phyloP scores from a whole-genome alignment of 441 rosid genomes.

The Gossypium lobatum region DNA sequence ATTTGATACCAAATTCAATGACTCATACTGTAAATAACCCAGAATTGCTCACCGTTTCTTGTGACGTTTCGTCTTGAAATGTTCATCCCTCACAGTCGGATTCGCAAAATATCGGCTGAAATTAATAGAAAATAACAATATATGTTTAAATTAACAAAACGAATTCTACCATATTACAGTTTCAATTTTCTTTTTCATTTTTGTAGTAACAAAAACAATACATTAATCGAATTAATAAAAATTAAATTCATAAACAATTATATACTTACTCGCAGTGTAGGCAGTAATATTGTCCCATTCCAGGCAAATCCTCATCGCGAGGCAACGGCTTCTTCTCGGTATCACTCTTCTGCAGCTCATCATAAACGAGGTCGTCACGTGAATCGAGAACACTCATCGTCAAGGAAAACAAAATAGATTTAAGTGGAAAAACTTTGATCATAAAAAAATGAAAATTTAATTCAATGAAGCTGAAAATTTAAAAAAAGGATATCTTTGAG shows the following conservation, averaged over 20 bases:
- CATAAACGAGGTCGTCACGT: conserved; percentile 45
- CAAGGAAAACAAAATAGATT: conserved; percentile 26
- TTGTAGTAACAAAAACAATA: neutral
- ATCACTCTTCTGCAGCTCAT: conserved; percentile 65
- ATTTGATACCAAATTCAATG: no score
- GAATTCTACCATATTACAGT: neutral
- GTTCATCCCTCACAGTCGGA: conserved; percentile 57
- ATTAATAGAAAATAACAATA: conserved; percentile 7
- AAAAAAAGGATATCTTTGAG: conserved; percentile 69
- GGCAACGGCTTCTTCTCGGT: conserved; percentile 45
- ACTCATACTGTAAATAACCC: no score
- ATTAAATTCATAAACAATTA: neutral
- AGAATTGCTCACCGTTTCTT: conserved; percentile 57
- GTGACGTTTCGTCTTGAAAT: conserved; percentile 86
- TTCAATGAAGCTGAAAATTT: neutral
- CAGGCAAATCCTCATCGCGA: conserved; percentile 80
- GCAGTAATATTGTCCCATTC: conserved; percentile 95
- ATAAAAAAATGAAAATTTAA: neutral
- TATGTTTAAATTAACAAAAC: neutral
- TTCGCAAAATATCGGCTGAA: conserved; percentile 78
- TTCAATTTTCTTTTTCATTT: neutral
- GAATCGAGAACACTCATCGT: conserved; percentile 16
- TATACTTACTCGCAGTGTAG: conserved; percentile 87
- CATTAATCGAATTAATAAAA: neutral
- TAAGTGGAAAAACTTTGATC: neutral